phyloP scores from a whole-genome alignment of 225 moss, liverwort and hornwort genomes.

The Sphagnum tenellum region DNA sequence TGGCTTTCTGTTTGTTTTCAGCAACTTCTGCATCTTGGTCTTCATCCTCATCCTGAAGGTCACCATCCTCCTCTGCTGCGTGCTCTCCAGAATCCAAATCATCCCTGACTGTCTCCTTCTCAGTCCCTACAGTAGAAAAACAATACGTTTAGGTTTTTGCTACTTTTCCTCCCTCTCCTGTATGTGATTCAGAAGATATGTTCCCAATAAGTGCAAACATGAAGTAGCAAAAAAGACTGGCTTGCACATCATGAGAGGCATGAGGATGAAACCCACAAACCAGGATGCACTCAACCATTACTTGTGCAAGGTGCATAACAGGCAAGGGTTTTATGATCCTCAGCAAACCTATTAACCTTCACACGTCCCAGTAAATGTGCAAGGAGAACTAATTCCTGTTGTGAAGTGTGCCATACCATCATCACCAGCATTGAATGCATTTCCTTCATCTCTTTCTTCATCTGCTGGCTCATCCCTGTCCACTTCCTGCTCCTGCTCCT shows the following conservation, averaged over 20 bases:
- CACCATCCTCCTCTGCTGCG: background rate
- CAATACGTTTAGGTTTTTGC: background rate
- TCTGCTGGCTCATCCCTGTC: slow-evolving; percentile 7
- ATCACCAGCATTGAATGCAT: slow-evolving; percentile 5
- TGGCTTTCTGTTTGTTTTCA: background rate
- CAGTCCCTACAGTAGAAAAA: background rate
- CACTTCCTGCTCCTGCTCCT: slow-evolving; percentile 1
- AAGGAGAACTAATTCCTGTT: background rate
- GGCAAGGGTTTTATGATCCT: slow-evolving; percentile 5
- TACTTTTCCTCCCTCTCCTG: background rate
- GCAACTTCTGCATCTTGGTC: background rate
- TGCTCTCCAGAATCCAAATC: background rate
- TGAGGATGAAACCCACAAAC: too few relatives aligned
- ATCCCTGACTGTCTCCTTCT: slow-evolving; percentile 2
- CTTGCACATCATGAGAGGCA: too few relatives aligned
- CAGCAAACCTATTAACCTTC: background rate
- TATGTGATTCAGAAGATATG: too few relatives aligned
- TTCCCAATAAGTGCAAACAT: too few relatives aligned
- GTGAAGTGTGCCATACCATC: slow-evolving; percentile 7
- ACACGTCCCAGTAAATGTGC: background rate
- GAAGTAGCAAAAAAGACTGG: too few relatives aligned
- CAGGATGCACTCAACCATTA: background rate
- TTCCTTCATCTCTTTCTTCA: background rate
- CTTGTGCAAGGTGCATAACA: slow-evolving; percentile 1
- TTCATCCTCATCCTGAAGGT: slow-evolving; percentile 1